Evolutionary conservation across 768 basidiomycete genomes (phyloP), one percentile per base, ranked within the genome.

Genomic region (Dendrothele bispora): DNA sequence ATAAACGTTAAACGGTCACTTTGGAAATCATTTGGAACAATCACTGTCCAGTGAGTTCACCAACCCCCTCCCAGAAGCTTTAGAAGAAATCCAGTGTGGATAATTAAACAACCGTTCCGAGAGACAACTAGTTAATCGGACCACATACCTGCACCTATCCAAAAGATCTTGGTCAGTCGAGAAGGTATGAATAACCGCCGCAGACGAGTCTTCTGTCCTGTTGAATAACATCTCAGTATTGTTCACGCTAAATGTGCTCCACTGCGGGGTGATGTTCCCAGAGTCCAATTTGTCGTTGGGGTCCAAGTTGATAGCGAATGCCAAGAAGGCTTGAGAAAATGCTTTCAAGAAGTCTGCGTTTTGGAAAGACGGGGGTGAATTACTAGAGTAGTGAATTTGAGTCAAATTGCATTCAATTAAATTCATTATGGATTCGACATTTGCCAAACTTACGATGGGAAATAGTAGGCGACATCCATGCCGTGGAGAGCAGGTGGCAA

Each of bases 151-250:
- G 14, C 5, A 26, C n/a, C 15, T 14, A 10, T 12, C 10, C 12
- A n/a, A 27, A 35, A 11, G n/a, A 24, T n/a, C n/a, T n/a, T n/a
- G n/a, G n/a, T n/a, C n/a, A n/a, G n/a, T n/a, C n/a, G n/a, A n/a
- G n/a, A n/a, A n/a, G n/a, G n/a, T n/a, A 27, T 63, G 39, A 2
- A 78, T 60, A 28, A 65, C 58, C 2, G 73, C 38, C 4, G 14
- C 21, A 27, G 37, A 39, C 15, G 57, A 60, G 1, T 52, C 53
- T 10, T 39, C 64, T 2, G 72, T 73, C 40, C 57, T 46, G 48
- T 76, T 79, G 55, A 78, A 81, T 6, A 77, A 45, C 72, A 81
- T 77, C 58, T 79, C 77, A 2, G 54, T 55, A 0, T 45, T 49
- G 3, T 52, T 54, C 1, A 48, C 54, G 3, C 42, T 43, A 63